Evolutionary conservation across 1,284 basidiomycete species (phyloP).

Genomic region (Leccinum angustisporum): DNA sequence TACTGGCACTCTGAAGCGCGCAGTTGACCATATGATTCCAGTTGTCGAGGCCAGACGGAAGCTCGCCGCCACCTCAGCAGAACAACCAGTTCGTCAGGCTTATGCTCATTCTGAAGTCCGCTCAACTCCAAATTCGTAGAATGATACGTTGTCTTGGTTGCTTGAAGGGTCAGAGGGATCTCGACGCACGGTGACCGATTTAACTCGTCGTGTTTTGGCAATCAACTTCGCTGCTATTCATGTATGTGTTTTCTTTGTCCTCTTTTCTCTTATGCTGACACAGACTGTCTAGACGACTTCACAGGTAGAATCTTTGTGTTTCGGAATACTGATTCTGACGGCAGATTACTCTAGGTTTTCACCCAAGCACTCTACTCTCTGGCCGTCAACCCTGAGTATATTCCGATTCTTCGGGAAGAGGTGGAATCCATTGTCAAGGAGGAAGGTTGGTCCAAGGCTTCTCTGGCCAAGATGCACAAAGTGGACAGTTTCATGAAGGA

Average conservation of each 20-base stretch:
- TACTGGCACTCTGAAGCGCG: conserved; percentile 7
- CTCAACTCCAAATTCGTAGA: conserved; percentile 24
- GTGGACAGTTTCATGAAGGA: conserved; percentile 51
- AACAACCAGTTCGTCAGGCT: conserved; percentile 22
- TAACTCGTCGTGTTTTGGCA: conserved; percentile 37
- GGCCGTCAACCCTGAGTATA: conserved; percentile 39
- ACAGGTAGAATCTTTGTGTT: background rate
- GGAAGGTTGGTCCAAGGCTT: conserved; percentile 46
- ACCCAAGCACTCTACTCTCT: conserved; percentile 39
- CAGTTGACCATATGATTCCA: conserved; percentile 33
- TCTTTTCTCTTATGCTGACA: too few species aligned
- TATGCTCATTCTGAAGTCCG: background rate
- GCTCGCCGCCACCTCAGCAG: too few species aligned
- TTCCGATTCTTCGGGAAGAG: conserved; percentile 43
- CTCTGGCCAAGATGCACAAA: conserved; percentile 42
- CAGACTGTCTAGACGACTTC: conserved; percentile 13
- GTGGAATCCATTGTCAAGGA: conserved; percentile 36
- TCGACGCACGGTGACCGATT: conserved; percentile 28
- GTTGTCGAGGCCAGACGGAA: conserved; percentile 37
- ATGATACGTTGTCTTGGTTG: conserved; percentile 46
- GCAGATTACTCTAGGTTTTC: conserved; percentile 24
- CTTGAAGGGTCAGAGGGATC: conserved; percentile 38
- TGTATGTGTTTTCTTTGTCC: conserved; percentile 6
- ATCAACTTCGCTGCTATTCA: conserved; percentile 46
- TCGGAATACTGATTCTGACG: too few species aligned